Evolutionary conservation across 805 yeast genomes (phyloP).

Genomic region (Maudiozyma bulderi): DNA sequence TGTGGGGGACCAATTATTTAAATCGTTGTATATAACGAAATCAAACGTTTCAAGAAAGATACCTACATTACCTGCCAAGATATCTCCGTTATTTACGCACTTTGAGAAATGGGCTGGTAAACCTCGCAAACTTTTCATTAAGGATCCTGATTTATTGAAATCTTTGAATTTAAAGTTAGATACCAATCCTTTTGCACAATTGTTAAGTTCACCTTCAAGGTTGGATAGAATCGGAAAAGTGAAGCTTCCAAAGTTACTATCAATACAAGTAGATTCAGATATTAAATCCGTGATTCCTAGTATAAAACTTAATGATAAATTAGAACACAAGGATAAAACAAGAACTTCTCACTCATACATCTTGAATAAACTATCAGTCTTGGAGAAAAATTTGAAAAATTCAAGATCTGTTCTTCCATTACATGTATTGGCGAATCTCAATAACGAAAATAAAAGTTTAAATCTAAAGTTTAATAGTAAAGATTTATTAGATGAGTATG

Average conservation of each 20-base stretch:
- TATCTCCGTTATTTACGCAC: constrained; percentile 13
- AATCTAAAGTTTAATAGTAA: neutral
- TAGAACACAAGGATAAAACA: neutral
- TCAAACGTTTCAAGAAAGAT: too few species aligned
- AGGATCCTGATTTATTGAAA: neutral
- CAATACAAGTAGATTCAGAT: constrained; percentile 28
- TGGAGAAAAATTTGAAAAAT: constrained; percentile 3
- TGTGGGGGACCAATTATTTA: too few species aligned
- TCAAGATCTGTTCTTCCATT: neutral
- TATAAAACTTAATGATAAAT: neutral
- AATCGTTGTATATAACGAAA: too few species aligned
- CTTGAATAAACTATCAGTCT: constrained; percentile 9
- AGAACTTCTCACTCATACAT: constrained; percentile 16
- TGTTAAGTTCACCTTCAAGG: constrained; percentile 37
- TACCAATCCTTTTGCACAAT: constrained; percentile 31
- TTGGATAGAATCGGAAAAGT: constrained; percentile 30
- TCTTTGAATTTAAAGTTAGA: constrained; percentile 10
- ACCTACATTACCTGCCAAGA: constrained; percentile 1
- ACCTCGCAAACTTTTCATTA: constrained; percentile 13
- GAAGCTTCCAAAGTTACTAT: constrained; percentile 32
- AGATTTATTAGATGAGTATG: neutral
- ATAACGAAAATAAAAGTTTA: too few species aligned
- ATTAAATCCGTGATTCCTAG: constrained; percentile 2
- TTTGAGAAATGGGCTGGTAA: constrained; percentile 31
- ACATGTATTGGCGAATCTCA: neutral